phyloP scores from a whole-genome alignment of 1,284 basidiomycete species.

The Mycena citricolor region DNA sequence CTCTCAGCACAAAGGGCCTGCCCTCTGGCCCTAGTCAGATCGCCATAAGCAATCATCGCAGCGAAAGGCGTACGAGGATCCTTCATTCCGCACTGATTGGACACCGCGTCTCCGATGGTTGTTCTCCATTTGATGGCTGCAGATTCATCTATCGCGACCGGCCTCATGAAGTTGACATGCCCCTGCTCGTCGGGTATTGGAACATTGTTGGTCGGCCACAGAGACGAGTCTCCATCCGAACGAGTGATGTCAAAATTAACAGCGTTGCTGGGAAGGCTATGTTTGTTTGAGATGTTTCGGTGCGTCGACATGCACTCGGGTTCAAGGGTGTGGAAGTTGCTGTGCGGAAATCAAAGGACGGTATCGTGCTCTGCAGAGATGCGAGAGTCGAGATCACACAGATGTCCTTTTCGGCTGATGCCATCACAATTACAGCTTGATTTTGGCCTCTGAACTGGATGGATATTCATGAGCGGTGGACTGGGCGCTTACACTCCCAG shows the following conservation, averaged over 20 bases:
- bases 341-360: neutral
- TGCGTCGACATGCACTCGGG: conserved; percentile 15
- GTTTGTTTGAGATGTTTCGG: conserved; percentile 20
- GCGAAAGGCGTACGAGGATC: conserved; percentile 44
- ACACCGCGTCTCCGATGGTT: conserved; percentile 54
- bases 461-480: too few species aligned
- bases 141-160: conserved; percentile 48
- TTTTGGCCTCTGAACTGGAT: too few species aligned
- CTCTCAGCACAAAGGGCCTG: conserved; percentile 56
- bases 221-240: conserved; percentile 54
- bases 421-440: neutral
- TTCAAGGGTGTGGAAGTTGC: neutral
- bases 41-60: neutral
- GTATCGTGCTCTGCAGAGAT: neutral
- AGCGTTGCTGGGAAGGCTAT: conserved; percentile 48
- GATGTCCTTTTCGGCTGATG: neutral
- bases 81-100: conserved; percentile 47
- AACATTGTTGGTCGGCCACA: conserved; percentile 59
- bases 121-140: conserved; percentile 61
- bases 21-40: conserved; percentile 39
- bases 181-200: conserved; percentile 54
- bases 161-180: conserved; percentile 68
- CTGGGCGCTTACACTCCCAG: too few species aligned
- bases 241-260: conserved; percentile 56
- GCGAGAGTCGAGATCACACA: neutral